Conservation (phyloP, 73 alveolate genomes). For the Paramecium sonneborni region DNA sequence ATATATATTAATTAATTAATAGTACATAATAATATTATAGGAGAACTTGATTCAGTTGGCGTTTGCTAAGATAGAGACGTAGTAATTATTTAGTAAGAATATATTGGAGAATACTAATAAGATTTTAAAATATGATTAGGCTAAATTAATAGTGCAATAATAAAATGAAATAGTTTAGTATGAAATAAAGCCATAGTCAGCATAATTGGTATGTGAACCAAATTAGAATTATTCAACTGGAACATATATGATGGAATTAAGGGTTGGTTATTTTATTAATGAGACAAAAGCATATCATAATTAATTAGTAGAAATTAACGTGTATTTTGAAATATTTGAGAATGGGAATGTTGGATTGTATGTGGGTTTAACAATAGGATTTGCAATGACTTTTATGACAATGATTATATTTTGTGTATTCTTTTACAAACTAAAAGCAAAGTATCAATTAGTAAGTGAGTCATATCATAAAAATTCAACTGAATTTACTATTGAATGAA, state of each 20-base stretch:
- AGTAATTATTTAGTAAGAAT: neutral
- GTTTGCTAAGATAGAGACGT: conserved; percentile 21
- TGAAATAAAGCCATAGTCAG: neutral
- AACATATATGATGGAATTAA: conserved; percentile 2
- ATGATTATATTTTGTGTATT: conserved; percentile 26
- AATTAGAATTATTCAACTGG: conserved; percentile 11
- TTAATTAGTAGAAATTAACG: neutral
- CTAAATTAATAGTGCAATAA: neutral
- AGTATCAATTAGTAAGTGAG: neutral
- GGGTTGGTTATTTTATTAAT: neutral
- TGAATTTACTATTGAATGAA: conserved; percentile 18
- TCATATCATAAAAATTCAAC: neutral
- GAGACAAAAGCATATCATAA: neutral
- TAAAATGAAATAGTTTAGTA: neutral
- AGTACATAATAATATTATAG: conserved; percentile 31
- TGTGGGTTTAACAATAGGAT: conserved; percentile 52
- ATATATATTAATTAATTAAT: neutral
- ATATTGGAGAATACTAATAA: neutral
- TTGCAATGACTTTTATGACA: conserved; percentile 6
- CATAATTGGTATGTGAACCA: conserved; percentile 51
- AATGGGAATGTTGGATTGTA: conserved; percentile 54
- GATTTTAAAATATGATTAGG: neutral
- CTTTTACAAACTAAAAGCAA: conserved; percentile 47
- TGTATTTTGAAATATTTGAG: conserved; percentile 41
- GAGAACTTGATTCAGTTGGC: conserved; percentile 19